Evolutionary conservation across 1,284 basidiomycete genomes (phyloP).

Genomic region (Papiliotrema flavescens): DNA sequence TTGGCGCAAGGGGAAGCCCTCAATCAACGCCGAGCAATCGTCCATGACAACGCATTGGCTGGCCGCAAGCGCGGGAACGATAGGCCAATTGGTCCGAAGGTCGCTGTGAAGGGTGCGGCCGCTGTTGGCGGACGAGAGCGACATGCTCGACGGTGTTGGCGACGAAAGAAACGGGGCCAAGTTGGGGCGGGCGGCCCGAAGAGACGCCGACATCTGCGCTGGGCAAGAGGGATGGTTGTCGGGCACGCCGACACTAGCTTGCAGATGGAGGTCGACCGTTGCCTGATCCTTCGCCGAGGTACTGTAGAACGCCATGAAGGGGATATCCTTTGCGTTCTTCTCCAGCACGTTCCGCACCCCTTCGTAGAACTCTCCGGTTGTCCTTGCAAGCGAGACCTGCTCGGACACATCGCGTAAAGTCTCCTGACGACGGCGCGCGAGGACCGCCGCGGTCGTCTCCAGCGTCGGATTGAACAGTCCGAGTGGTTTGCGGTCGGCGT

Average conservation of each 20-base stretch:
- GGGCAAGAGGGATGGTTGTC: slow-evolving; percentile 22
- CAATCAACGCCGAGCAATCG: slow-evolving; percentile 34
- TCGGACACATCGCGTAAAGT: slow-evolving; percentile 34
- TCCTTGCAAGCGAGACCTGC: slow-evolving; percentile 21
- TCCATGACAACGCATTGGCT: slow-evolving; percentile 42
- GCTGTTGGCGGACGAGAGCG: slow-evolving; percentile 27
- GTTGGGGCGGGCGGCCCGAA: slow-evolving; percentile 10
- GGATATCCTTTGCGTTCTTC: slow-evolving; percentile 33
- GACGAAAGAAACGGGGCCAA: slow-evolving; percentile 25
- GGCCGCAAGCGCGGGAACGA: slow-evolving; percentile 33
- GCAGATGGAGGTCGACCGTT: slow-evolving; percentile 12
- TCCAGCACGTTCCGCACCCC: slow-evolving; percentile 22
- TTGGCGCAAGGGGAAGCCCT: slow-evolving; percentile 35
- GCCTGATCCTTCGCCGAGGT: slow-evolving; percentile 9
- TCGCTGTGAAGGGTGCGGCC: slow-evolving; percentile 16
- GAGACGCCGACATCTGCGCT: background rate
- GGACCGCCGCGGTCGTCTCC: slow-evolving; percentile 31
- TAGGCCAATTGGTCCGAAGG: slow-evolving; percentile 32
- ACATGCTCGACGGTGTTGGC: slow-evolving; percentile 32
- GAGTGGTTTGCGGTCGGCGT: slow-evolving; percentile 21
- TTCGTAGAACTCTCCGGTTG: slow-evolving; percentile 24
- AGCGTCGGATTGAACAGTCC: slow-evolving; percentile 33
- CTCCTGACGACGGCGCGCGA: slow-evolving; percentile 28
- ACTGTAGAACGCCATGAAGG: slow-evolving; percentile 36
- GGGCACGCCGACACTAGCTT: slow-evolving; percentile 31